phyloP scores from a whole-genome alignment of 2,329 filamentous ascomycete species.

The Trichoderma sp. region DNA sequence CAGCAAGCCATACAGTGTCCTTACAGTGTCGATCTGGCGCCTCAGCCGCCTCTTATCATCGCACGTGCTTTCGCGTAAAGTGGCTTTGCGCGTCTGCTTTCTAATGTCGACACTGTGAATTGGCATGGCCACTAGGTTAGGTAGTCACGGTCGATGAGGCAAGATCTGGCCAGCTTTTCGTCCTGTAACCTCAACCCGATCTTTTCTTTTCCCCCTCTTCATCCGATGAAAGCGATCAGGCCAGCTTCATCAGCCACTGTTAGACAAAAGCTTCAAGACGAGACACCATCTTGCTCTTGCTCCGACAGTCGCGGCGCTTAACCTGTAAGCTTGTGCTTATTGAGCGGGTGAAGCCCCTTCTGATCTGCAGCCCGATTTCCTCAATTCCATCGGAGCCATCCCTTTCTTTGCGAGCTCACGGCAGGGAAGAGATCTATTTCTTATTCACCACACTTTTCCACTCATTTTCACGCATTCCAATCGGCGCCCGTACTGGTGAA shows the following conservation, averaged over 20 bases:
- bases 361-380: neutral
- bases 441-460: neutral
- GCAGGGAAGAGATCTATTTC: neutral
- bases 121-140: constrained; percentile 20
- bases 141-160: constrained; percentile 25
- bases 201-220: constrained; percentile 1
- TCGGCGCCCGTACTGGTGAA: neutral
- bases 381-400: neutral
- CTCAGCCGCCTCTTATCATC: neutral
- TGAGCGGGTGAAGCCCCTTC: neutral
- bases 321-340: neutral
- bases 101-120: constrained; percentile 32
- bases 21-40: constrained; percentile 21
- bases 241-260: neutral
- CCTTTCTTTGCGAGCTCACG: neutral
- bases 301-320: neutral
- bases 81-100: constrained; percentile 27
- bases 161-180: constrained; percentile 29
- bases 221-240: neutral
- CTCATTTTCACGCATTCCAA: neutral
- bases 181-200: constrained; percentile 3
- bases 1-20: constrained; percentile 15
- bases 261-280: neutral
- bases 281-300: neutral
- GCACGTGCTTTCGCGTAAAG: constrained; percentile 37